Conservation (phyloP, 306 rosid species). For the Quercus aquifolioides region DNA sequence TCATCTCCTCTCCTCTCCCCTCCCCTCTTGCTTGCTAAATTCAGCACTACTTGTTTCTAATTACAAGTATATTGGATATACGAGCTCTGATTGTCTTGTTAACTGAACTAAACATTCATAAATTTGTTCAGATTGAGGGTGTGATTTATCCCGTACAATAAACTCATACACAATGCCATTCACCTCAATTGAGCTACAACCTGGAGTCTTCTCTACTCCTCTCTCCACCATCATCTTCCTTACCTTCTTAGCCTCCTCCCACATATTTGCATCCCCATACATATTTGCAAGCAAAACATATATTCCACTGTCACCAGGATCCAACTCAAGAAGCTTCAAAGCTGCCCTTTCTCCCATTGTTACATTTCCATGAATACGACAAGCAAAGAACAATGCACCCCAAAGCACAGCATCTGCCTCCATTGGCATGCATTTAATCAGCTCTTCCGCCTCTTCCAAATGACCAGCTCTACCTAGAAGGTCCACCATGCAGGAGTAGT, state of each 20-base stretch:
- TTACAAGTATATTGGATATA: not conserved
- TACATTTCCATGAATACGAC: conserved; percentile 56
- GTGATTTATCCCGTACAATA: conserved; percentile 48
- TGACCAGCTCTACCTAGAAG: conserved; percentile 83
- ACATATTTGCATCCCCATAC: conserved; percentile 68
- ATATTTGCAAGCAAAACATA: conserved; percentile 65
- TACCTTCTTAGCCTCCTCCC: conserved; percentile 49
- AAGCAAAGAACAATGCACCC: conserved; percentile 84
- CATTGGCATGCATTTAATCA: conserved; percentile 60
- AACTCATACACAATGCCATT: conserved; percentile 57
- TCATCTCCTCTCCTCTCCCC: not conserved
- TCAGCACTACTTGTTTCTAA: not conserved
- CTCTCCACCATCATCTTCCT: conserved; percentile 51
- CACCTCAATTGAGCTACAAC: conserved; percentile 69
- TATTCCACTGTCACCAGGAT: conserved; percentile 66
- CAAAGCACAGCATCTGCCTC: conserved; percentile 64
- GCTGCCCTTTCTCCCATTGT: conserved; percentile 68
- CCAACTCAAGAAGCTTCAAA: conserved; percentile 72
- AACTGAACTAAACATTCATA: conserved; percentile 48
- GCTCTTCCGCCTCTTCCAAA: conserved; percentile 70
- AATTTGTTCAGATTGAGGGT: conserved; percentile 36
- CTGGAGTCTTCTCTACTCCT: conserved; percentile 65
- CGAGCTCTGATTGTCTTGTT: conserved; percentile 46
- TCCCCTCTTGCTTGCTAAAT: not conserved
- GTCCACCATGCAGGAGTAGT: conserved; percentile 85